Base-by-base conservation (phyloP, 257 asterid genomes). In the Fraxinus cuspidata region DNA sequence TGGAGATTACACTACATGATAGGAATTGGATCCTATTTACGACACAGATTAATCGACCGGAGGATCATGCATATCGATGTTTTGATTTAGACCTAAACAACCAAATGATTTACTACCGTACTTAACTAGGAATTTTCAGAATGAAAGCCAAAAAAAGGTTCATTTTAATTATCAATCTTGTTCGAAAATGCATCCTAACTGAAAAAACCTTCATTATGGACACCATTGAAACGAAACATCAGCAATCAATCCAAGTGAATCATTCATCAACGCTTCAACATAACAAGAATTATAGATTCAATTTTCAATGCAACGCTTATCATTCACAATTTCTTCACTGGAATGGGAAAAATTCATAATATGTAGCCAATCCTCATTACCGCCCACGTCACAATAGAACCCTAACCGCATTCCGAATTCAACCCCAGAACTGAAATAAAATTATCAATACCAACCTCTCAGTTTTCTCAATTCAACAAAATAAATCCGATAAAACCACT, bases 371-470 rank as follows among this genome's bases (percentile, higher is more conserved):
- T 56, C 65, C 10, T 6, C 13, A 56, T n/a, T 7, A 56, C 28
- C 21, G 49, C 31, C 32, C 76, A 27, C 65, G 18, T 37, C 18
- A 68, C 35, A 68, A 73, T 35, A 27, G 37, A 28, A 53, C 69
- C 58, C 51, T 18, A 12, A 10, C 18, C n/a, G 74, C 75, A 82
- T 38, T 70, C 64, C 70, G 44, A 49, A 66, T 65, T 28, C 40
- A 77, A 72, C 73, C 23, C 42, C 70, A 28, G 5, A 75, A 28
- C 2, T 7, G 25, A 51, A 49, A 65, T 38, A 75, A 28, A 32
- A 78, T 67, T 38, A 74, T 47, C 28, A 35, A 72, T 7, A 29
- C 34, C 13, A 63, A 51, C 9, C 66, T 68, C 81, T 13, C 78
- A 28, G 34, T 72, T 15, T 42, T 40, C 38, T 73, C 28, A 47